Percentiles rank a stretch among this genome's conserved stretches.
Conservation (phyloP, 306 rosid species). For the Prunus padus region DNA sequence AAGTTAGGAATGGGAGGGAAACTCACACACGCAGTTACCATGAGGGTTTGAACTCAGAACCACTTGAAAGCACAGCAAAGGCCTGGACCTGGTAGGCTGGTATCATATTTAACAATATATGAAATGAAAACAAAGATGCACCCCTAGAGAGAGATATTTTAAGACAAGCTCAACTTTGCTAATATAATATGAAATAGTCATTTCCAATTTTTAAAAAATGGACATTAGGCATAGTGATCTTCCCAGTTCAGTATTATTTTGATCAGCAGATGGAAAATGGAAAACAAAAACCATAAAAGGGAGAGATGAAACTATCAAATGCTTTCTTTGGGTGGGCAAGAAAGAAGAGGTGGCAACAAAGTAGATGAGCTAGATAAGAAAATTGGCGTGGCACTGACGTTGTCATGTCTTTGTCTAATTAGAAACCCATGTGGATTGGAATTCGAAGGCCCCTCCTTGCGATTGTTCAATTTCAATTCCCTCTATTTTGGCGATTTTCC, state of each 20-base stretch:
- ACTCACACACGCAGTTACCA: too few relatives aligned
- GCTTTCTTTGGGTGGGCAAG: constrained; percentile 4
- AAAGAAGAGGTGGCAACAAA: constrained; percentile 11
- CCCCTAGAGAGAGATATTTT: too few relatives aligned
- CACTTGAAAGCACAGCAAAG: too few relatives aligned
- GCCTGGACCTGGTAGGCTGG: too few relatives aligned
- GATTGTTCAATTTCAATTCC: neutral
- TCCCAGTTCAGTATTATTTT: neutral
- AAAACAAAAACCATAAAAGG: neutral
- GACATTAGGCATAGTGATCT: too few relatives aligned
- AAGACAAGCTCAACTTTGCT: too few relatives aligned
- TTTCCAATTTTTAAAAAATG: too few relatives aligned
- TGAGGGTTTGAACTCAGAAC: too few relatives aligned
- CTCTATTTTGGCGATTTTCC: neutral
- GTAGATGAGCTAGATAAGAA: constrained; percentile 34
- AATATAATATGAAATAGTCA: too few relatives aligned
- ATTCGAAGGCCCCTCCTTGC: neutral
- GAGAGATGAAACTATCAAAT: constrained; percentile 4
- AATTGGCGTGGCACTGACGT: constrained; percentile 44
- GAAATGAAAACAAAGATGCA: too few relatives aligned
- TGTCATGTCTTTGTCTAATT: constrained; percentile 36
- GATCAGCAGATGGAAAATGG: neutral
- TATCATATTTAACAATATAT: too few relatives aligned
- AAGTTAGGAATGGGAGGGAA: too few relatives aligned
- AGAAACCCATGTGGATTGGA: constrained; percentile 17